Conservation (phyloP, 805 yeast genomes). For the Millerozyma acaciae region DNA sequence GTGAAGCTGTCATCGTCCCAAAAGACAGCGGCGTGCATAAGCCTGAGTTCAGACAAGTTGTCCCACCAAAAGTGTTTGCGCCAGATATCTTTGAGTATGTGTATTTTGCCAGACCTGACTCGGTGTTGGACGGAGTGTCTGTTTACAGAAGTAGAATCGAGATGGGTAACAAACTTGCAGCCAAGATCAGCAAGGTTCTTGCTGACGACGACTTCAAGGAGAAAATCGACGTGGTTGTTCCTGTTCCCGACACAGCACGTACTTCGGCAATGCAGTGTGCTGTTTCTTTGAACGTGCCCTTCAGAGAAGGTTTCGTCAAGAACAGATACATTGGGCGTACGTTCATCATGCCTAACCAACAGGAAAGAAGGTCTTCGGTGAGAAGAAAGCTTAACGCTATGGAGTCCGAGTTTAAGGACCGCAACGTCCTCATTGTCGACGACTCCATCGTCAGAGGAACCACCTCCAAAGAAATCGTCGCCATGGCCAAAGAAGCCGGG, state of each 20-base stretch:
- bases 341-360: conserved; percentile 97
- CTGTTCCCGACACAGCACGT: conserved; percentile 98
- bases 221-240: conserved; percentile 89
- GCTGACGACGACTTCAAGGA: conserved; percentile 40
- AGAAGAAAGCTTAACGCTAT: conserved; percentile 94
- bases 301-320: conserved; percentile 95
- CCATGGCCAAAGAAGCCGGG: conserved; percentile 99
- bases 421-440: conserved; percentile 86
- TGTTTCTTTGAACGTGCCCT: conserved; percentile 71
- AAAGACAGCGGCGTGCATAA: conserved; percentile 48
- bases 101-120: conserved; percentile 96
- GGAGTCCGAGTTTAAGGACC: conserved; percentile 84
- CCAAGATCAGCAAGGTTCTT: conserved; percentile 49
- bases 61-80: conserved; percentile 69
- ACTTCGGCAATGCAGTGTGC: conserved; percentile 93
- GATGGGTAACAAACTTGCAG: conserved; percentile 90
- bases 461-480: conserved; percentile 91
- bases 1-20: conserved; percentile 93
- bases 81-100: conserved; percentile 98
- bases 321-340: conserved; percentile 97
- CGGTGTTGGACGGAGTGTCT: conserved; percentile 93
- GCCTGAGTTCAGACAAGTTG: conserved; percentile 87
- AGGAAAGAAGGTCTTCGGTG: conserved; percentile 88
- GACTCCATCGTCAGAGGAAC: conserved; percentile 98
- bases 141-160: conserved; percentile 89